Evolutionary conservation across 257 asterid species (phyloP), one percentile per base, ranked within the genome.

Genomic region (Plantago elongata): DNA sequence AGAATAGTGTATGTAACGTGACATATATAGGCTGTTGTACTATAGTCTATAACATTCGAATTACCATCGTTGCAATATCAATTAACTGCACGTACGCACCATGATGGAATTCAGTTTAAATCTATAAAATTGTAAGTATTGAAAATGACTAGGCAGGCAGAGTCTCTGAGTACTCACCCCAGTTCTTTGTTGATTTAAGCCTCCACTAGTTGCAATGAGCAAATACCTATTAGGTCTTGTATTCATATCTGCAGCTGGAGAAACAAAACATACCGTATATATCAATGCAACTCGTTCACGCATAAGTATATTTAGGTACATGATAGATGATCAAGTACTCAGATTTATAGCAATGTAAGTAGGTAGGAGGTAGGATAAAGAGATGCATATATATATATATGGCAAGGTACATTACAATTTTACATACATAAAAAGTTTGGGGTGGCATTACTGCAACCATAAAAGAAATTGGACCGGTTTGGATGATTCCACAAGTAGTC

Each of bases 101-200:
- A 22, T 22, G 27, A 22, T 22, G 27, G 27, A 22, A 22, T 13
- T 47, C 51, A 12, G 16, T 4, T 16, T 17, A 14, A 9, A 1
- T 13, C 54, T 13, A n/a, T 5, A 10, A 10, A n/a, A 49, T 5
- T 49, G 52, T 22, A 22, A 2, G 27, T 13, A 47, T 47, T 15
- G 0, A 11, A 5, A 3, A 12, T 37, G 46, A 43, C 27, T 22
- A 22, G 27, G 1, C 27, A 22, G 27, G 27, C 42, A 57, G 55
- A 63, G 34, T 63, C 55, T 22, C 27, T 22, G 27, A 22, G 2
- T 22, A 22, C 27, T 55, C 72, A 84, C 96, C 89, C 96, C 94
- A 13, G 91, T 84, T 81, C 95, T 82, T 68, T 87, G 95, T 51
- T 87, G 95, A 74, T 87, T 87, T 65, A 87, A 65, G 47, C 96